Base-by-base conservation (phyloP, 176 grass and related monocot species). In the Phragmites australis region DNA sequence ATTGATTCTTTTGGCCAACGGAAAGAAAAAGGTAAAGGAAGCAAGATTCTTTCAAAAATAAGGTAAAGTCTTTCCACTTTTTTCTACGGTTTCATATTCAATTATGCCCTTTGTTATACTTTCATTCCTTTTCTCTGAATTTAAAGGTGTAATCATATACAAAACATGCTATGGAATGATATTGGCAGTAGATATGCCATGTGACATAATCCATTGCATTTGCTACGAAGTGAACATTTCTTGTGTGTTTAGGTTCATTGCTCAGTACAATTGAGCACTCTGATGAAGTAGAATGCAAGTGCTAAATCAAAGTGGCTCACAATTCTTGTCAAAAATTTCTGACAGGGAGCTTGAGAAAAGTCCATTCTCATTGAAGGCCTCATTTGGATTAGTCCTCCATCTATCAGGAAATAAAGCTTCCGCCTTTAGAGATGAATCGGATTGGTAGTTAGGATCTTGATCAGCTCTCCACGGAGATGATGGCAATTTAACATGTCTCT, bases 341-440 rank as follows among this genome's bases (percentile, higher is more conserved):
- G 91, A 89, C 3, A 97, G 73, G 26, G 92, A 94, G 72, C 92
- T 91, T 57, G 95, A 94, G 76, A 93, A 90, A 83, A 87, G 74
- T 1, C 88, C 87, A 76, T 91, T 89, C 52, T 94, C 83, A 16
- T 89, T 90, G 76, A 76, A 79, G 18, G 43, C 74, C 40, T 84
- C 87, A 66, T 86, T 97, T 23, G 80, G 63, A 75, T 87, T 76
- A 74, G 50, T 58, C 67, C 68, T 73, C 60, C 74, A 86, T 9
- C 47, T 42, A 2, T 90, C 85, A 18, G 77, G 62, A 82, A 90
- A 92, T 53, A 84, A 70, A 67, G 74, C 78, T 68, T 65, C 39
- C 3, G 62, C 67, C 72, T 68, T 75, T 47, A 65, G 53, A 29
- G 79, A 86, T 34, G 89, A 48, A 88, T 88, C 84, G 21, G 85